Base-by-base conservation (phyloP, 257 asterid species). In the Capsicum chinense region DNA sequence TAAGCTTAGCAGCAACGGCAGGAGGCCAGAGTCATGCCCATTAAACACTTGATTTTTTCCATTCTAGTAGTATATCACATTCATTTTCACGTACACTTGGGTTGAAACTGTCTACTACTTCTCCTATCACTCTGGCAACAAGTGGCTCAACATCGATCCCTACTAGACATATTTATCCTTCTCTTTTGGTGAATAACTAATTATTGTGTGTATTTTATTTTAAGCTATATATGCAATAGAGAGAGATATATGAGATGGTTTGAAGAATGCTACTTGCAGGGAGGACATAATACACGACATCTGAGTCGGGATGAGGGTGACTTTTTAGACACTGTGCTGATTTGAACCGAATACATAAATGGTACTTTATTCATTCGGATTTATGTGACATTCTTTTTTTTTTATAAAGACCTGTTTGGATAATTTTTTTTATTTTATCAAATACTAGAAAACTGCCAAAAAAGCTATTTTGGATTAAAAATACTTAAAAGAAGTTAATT, bases 11-110 rank as follows among this genome's bases (percentile, higher is more conserved):
- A 68, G 79, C 37, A 87, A 93, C 83, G 84, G 86, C 68, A 44
- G 90, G 70, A 7, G 98, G 99, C 97, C 92, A 92, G 88, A 95
- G 92, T 83, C 97, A 62, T 92, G 95, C 37, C 99, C 97, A 82
- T 95, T 95, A n/a, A 57, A 86, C 5, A 95, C 98, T 79, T 88
- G 92, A 80, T 89, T 90, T 91, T 88, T 91, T 54, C 80, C 19
- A 58, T 57, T 57, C 9, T 57, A 57, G 1, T 12, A 54, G 83
- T 91, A 94, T 0, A 86, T 93, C 3, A 91, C 91, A 85, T 44
- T 90, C 88, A 95, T 70, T 69, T 80, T 90, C 67, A 21, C 21
- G 21, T 21, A 94, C 99, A 87, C 92, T 87, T 17, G 97, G 94
- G 3, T 44, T 86, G 93, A 94, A 95, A 76, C 3, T 71, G 79